Evolutionary conservation across 768 basidiomycete species (phyloP).

Genomic region (Serendipita sp.): DNA sequence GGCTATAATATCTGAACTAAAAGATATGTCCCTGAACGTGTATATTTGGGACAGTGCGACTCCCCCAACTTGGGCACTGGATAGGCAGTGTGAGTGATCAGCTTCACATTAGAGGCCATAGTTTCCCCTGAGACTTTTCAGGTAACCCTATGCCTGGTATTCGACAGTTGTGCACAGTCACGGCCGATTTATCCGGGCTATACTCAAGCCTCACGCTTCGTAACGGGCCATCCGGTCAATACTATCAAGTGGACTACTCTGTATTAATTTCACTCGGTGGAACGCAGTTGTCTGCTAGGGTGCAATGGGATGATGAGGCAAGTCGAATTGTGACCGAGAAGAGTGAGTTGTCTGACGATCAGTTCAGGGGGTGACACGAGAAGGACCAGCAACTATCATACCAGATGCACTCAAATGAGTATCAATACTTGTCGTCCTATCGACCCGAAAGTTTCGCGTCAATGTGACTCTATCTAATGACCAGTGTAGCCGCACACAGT

Average conservation of each 20-base stretch:
- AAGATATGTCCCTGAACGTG: not conserved
- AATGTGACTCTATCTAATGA: no score
- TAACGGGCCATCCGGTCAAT: not conserved
- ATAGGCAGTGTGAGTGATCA: not conserved
- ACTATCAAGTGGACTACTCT: not conserved
- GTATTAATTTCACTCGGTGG: no score
- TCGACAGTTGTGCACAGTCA: not conserved
- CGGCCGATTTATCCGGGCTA: not conserved
- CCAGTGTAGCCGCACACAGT: no score
- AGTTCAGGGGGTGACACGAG: no score
- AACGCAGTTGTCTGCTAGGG: no score
- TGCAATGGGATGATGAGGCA: no score
- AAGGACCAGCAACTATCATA: no score
- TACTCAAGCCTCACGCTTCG: not conserved
- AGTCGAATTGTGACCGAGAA: no score
- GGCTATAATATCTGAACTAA: not conserved
- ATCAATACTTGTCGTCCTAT: no score
- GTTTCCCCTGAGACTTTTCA: not conserved
- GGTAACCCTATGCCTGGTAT: not conserved
- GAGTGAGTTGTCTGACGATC: no score
- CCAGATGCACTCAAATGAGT: no score
- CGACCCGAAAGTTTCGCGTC: no score
- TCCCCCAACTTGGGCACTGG: not conserved
- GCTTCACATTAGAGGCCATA: not conserved
- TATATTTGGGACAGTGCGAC: not conserved